A percentile compares a stretch with the other conserved stretches of the same genome.
phyloP scores from a whole-genome alignment of 129 eudicot genomes.

The Silybum marianum region DNA sequence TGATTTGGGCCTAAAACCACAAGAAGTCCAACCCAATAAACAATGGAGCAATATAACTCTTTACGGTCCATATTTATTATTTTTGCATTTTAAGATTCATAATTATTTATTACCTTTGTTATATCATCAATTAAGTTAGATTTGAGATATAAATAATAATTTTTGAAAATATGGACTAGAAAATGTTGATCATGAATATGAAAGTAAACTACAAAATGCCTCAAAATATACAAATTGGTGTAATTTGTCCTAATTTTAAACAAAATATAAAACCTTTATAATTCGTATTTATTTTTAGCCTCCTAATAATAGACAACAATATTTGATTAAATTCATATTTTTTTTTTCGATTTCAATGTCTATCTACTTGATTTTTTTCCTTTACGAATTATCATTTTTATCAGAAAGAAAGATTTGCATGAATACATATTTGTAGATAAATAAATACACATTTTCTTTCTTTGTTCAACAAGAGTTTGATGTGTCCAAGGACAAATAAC shows the following conservation, averaged over 20 bases:
- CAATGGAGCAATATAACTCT: not conserved
- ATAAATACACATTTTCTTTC: too few species aligned
- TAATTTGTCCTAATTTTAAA: not conserved
- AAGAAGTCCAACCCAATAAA: not conserved
- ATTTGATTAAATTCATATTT: too few species aligned
- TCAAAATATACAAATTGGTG: not conserved
- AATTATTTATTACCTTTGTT: not conserved
- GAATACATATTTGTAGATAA: too few species aligned
- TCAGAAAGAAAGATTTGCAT: too few species aligned
- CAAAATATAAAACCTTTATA: not conserved
- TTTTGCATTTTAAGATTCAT: not conserved
- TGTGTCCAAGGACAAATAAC: too few species aligned
- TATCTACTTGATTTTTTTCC: too few species aligned
- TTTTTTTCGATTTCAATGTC: too few species aligned
- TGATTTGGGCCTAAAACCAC: conserved; percentile 5
- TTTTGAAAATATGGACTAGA: not conserved
- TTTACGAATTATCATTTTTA: too few species aligned
- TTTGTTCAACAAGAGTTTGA: too few species aligned
- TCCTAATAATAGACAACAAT: too few species aligned
- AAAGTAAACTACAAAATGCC: not conserved
- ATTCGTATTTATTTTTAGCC: too few species aligned
- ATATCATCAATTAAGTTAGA: not conserved
- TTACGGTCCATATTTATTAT: not conserved
- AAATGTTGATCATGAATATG: not conserved
- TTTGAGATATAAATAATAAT: not conserved